Conservation (phyloP, 768 basidiomycete species). For the Scleroderma citrinum region DNA sequence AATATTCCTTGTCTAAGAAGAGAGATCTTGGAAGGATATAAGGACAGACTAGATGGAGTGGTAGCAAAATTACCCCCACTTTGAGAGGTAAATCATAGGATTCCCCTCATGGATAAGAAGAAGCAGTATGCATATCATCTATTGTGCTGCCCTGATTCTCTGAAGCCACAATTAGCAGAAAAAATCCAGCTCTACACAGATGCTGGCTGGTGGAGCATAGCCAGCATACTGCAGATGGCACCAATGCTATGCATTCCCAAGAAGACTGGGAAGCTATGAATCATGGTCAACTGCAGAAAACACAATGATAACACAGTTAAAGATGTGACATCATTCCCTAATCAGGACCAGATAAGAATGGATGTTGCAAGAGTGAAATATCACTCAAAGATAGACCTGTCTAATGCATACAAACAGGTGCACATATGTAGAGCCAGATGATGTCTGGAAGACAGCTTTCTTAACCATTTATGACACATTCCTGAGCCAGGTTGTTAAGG, state of each 20-base stretch:
- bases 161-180: background rate
- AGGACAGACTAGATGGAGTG: background rate
- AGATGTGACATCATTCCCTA: too few relatives aligned
- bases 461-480: constrained; percentile 22
- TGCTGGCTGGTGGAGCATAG: constrained; percentile 38
- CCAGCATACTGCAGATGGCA: too few relatives aligned
- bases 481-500: constrained; percentile 28
- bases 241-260: constrained; percentile 26
- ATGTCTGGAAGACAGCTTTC: constrained; percentile 25
- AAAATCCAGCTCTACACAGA: too few relatives aligned
- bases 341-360: too few relatives aligned
- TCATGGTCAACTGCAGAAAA: constrained; percentile 29
- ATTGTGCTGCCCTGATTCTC: background rate
- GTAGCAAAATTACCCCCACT: background rate
- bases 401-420: constrained; percentile 40
- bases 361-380: constrained; percentile 28
- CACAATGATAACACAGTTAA: constrained; percentile 38
- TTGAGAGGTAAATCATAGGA: background rate
- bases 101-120: constrained; percentile 10
- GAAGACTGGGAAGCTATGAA: constrained; percentile 29
- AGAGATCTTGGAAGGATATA: background rate
- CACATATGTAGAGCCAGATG: constrained; percentile 20
- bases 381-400: constrained; percentile 36
- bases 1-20: background rate
- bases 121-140: background rate